Evolutionary conservation across 2,329 filamentous ascomycete species (phyloP).

Genomic region (Penicillium rolfsii): DNA sequence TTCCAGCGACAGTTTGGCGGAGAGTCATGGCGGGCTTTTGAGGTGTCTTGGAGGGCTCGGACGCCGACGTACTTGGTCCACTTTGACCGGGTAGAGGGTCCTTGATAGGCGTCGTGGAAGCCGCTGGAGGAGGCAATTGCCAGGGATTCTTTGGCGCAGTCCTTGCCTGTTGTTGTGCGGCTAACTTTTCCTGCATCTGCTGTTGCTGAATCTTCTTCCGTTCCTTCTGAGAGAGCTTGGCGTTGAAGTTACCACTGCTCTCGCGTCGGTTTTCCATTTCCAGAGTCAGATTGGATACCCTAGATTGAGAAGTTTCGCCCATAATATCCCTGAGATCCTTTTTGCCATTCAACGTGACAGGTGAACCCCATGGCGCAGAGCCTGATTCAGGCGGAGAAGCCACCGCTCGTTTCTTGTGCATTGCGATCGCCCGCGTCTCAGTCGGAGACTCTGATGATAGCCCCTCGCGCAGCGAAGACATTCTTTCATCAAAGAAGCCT

Average conservation of each 20-base stretch:
- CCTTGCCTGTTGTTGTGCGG: slow-evolving; percentile 40
- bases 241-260: slow-evolving; percentile 44
- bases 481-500: slow-evolving; percentile 35
- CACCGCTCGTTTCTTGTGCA: slow-evolving; percentile 31
- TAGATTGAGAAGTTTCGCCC: slow-evolving; percentile 58
- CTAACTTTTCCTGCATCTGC: slow-evolving; percentile 54
- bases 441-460: slow-evolving; percentile 32
- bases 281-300: slow-evolving; percentile 57
- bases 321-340: slow-evolving; percentile 79
- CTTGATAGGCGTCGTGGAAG: slow-evolving; percentile 21
- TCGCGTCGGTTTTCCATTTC: slow-evolving; percentile 54
- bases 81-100: slow-evolving; percentile 46
- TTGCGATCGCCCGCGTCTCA: slow-evolving; percentile 23
- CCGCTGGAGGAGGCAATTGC: slow-evolving; percentile 55
- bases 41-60: slow-evolving; percentile 32
- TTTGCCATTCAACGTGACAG: slow-evolving; percentile 62
- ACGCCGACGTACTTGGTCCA: slow-evolving; percentile 14
- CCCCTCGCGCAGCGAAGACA: slow-evolving; percentile 30
- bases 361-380: slow-evolving; percentile 57
- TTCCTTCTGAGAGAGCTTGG: slow-evolving; percentile 87
- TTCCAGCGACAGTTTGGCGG: slow-evolving; percentile 62
- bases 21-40: slow-evolving; percentile 60
- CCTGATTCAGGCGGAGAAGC: slow-evolving; percentile 33
- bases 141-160: slow-evolving; percentile 59
- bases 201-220: slow-evolving; percentile 80